These are phyloP conservation scores for Pleurotus sapidus DNA, from an alignment of 768 basidiomycete species.

Conservation along the genomic window DNA sequence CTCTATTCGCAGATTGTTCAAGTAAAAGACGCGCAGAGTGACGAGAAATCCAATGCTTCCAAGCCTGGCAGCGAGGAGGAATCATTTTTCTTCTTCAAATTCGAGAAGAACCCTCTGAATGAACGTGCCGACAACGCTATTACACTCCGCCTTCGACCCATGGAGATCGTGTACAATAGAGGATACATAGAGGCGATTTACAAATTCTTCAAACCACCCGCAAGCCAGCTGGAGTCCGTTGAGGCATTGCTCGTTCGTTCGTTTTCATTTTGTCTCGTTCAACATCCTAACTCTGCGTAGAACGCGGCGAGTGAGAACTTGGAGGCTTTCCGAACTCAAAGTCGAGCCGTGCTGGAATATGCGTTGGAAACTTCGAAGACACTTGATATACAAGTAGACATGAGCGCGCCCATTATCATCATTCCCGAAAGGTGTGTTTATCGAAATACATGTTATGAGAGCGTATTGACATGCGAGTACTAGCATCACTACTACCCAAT, in stretches of 20 bases:
- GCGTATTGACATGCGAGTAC: slow-evolving; percentile 8
- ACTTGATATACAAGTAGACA: slow-evolving; percentile 91
- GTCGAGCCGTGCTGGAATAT: slow-evolving; percentile 89
- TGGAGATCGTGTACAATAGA: slow-evolving; percentile 95
- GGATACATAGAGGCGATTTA: slow-evolving; percentile 92
- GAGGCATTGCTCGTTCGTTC: slow-evolving; percentile 79
- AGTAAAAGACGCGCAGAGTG: slow-evolving; percentile 35
- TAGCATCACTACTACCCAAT: slow-evolving; percentile 72
- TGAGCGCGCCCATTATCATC: slow-evolving; percentile 96
- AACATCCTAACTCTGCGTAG: slow-evolving; percentile 31
- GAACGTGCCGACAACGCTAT: slow-evolving; percentile 89
- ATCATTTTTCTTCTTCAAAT: slow-evolving; percentile 86
- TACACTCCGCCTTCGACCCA: slow-evolving; percentile 86
- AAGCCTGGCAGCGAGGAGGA: slow-evolving; percentile 10
- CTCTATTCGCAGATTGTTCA: slow-evolving; percentile 90
- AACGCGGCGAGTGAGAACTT: slow-evolving; percentile 90
- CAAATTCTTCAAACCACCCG: slow-evolving; percentile 90
- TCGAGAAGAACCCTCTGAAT: slow-evolving; percentile 91
- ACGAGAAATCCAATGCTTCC: not conserved
- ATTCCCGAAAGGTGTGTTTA: slow-evolving; percentile 82
- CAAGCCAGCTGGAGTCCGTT: slow-evolving; percentile 93
- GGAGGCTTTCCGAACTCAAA: slow-evolving; percentile 91
- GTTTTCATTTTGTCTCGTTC: not conserved
- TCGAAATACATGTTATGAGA: not conserved
- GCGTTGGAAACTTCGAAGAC: slow-evolving; percentile 94